Percentiles rank a stretch among this genome's conserved stretches.
Conservation (phyloP, 2,329 filamentous ascomycete genomes). For the Alternaria metachromatica region DNA sequence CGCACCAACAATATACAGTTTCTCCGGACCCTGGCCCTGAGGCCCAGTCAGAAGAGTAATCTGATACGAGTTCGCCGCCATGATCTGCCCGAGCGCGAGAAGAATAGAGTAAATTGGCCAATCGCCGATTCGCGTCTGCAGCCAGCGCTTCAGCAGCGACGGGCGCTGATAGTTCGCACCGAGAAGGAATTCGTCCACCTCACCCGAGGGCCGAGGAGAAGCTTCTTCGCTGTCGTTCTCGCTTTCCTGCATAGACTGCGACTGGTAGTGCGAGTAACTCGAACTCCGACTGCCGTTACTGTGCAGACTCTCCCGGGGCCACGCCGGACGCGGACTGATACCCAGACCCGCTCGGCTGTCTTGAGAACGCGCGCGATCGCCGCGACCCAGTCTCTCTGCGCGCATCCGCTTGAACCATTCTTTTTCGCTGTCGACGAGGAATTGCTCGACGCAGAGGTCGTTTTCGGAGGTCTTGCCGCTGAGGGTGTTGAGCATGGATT, state of each 20-base stretch:
- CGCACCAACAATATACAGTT: neutral
- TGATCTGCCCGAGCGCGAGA: neutral
- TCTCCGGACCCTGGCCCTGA: neutral
- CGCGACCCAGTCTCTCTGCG: neutral
- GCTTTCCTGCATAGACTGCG: neutral
- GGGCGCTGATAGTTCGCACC: neutral
- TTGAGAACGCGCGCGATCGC: neutral
- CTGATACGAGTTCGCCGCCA: neutral
- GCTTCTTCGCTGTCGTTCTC: neutral
- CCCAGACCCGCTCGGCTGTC: neutral
- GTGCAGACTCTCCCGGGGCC: neutral
- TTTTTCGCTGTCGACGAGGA: constrained; percentile 69
- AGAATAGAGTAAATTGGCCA: neutral
- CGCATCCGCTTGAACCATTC: constrained; percentile 61
- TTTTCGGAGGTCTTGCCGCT: constrained; percentile 64
- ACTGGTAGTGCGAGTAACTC: neutral
- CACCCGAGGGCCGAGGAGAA: neutral
- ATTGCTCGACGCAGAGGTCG: constrained; percentile 69
- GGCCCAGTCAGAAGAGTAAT: neutral
- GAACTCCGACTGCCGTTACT: neutral
- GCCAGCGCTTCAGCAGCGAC: neutral
- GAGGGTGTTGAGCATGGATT: constrained; percentile 36
- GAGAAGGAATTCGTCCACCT: neutral
- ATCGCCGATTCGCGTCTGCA: neutral
- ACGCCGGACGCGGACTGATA: neutral